Conservation (phyloP, 768 basidiomycete genomes). For the Podaxis sp. region DNA sequence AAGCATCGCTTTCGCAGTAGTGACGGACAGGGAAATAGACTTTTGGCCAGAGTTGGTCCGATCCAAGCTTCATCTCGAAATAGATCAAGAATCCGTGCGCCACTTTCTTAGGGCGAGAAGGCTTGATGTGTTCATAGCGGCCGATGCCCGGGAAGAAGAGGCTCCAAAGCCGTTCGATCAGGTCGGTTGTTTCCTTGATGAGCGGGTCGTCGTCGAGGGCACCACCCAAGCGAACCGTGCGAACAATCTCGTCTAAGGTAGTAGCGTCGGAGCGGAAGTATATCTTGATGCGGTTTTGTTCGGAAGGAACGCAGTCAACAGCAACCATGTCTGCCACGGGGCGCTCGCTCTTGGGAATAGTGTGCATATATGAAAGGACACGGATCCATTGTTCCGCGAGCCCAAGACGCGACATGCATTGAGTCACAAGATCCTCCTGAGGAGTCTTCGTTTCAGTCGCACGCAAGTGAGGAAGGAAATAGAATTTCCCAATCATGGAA, state of each 20-base stretch:
- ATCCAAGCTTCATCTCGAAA: slow-evolving; percentile 18
- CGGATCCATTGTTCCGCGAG: slow-evolving; percentile 14
- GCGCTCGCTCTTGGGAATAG: slow-evolving; percentile 7
- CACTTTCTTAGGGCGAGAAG: slow-evolving; percentile 10
- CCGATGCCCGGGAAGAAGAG: slow-evolving; percentile 19
- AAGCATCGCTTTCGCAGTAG: slow-evolving; percentile 19
- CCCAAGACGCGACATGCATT: slow-evolving; percentile 16
- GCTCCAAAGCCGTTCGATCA: slow-evolving; percentile 17
- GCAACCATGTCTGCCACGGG: slow-evolving; percentile 19
- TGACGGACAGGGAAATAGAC: slow-evolving; percentile 22
- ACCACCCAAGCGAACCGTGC: slow-evolving; percentile 18
- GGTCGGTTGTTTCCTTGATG: slow-evolving; percentile 14
- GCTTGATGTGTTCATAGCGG: slow-evolving; percentile 13
- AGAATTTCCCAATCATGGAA: slow-evolving; percentile 20
- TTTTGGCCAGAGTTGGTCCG: slow-evolving; percentile 17
- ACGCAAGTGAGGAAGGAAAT: slow-evolving; percentile 18
- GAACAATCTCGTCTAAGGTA: slow-evolving; percentile 14
- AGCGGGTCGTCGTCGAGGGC: slow-evolving; percentile 15
- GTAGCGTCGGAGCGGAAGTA: slow-evolving; percentile 19
- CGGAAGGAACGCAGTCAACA: slow-evolving; percentile 18
- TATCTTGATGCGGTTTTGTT: slow-evolving; percentile 19
- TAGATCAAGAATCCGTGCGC: slow-evolving; percentile 18
- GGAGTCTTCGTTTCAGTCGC: slow-evolving; percentile 12
- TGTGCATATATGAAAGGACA: slow-evolving; percentile 16
- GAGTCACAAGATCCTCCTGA: slow-evolving; percentile 14